phyloP scores from a whole-genome alignment of 352 stramenopile species.

The Phytopythium cucurbitacearum region DNA sequence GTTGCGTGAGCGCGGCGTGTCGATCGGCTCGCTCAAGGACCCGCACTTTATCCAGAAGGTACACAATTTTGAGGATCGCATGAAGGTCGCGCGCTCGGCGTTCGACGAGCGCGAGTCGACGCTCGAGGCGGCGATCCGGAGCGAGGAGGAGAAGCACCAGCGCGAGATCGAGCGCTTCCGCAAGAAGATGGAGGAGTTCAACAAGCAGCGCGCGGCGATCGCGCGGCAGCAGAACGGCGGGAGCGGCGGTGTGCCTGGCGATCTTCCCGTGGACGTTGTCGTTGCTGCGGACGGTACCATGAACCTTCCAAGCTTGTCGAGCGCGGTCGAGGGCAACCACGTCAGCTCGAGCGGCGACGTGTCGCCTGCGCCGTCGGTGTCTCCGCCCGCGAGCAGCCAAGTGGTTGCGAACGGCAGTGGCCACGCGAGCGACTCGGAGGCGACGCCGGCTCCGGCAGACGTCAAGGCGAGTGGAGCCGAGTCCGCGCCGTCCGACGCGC shows the following conservation, averaged over 20 bases:
- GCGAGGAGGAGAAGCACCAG: slow-evolving; percentile 78
- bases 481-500: not conserved
- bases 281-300: not conserved
- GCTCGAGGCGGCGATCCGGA: slow-evolving; percentile 67
- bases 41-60: slow-evolving; percentile 54
- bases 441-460: no score
- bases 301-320: not conserved
- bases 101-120: slow-evolving; percentile 72
- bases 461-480: no score
- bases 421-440: no score
- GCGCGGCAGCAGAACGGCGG: slow-evolving; percentile 49
- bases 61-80: slow-evolving; percentile 55
- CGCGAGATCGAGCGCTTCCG: slow-evolving; percentile 78
- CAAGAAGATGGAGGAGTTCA: slow-evolving; percentile 82
- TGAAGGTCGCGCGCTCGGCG: slow-evolving; percentile 50
- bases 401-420: not conserved
- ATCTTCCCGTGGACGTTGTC: slow-evolving; percentile 1
- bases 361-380: not conserved
- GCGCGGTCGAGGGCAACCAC: not conserved
- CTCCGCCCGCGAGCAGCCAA: not conserved
- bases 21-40: slow-evolving; percentile 51
- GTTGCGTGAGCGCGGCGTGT: slow-evolving; percentile 51
- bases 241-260: slow-evolving; percentile 15
- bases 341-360: not conserved
- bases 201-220: slow-evolving; percentile 70